Conservation (phyloP, 805 yeast species). For the Starmerella tilneyi region DNA sequence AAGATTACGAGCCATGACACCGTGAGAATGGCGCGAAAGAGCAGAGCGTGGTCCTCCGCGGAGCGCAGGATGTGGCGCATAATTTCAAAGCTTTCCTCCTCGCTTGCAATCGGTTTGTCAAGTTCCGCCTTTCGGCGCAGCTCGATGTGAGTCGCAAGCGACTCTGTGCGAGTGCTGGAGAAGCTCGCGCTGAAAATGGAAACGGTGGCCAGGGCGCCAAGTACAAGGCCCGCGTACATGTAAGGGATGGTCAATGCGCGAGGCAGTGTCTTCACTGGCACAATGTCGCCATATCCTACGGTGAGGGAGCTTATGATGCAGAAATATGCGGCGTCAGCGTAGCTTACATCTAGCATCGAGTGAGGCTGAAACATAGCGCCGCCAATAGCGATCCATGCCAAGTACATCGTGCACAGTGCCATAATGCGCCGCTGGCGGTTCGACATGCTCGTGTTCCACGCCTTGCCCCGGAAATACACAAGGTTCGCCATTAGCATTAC, state of each 20-base stretch:
- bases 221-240: slow-evolving; percentile 58
- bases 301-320: slow-evolving; percentile 66
- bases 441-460: slow-evolving; percentile 48
- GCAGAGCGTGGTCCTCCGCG: slow-evolving; percentile 8
- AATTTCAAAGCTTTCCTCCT: slow-evolving; percentile 42
- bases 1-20: slow-evolving; percentile 43
- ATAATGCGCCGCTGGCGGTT: slow-evolving; percentile 62
- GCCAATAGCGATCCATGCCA: slow-evolving; percentile 65
- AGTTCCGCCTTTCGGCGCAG: neutral
- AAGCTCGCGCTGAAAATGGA: slow-evolving; percentile 15
- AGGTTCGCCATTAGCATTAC: slow-evolving; percentile 46
- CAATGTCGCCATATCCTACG: slow-evolving; percentile 69
- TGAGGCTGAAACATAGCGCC: slow-evolving; percentile 43
- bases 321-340: slow-evolving; percentile 61
- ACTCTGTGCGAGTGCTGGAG: slow-evolving; percentile 4
- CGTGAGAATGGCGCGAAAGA: slow-evolving; percentile 30
- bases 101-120: slow-evolving; percentile 11
- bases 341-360: slow-evolving; percentile 38
- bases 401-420: slow-evolving; percentile 54
- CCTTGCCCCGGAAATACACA: slow-evolving; percentile 46
- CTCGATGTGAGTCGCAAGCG: slow-evolving; percentile 8
- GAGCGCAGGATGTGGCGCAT: slow-evolving; percentile 44
- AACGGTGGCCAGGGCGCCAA: slow-evolving; percentile 57
- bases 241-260: slow-evolving; percentile 52
- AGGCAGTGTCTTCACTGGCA: slow-evolving; percentile 44